Evolutionary conservation across 345 rosid species (phyloP).

Genomic region (Gossypium mustelinum): DNA sequence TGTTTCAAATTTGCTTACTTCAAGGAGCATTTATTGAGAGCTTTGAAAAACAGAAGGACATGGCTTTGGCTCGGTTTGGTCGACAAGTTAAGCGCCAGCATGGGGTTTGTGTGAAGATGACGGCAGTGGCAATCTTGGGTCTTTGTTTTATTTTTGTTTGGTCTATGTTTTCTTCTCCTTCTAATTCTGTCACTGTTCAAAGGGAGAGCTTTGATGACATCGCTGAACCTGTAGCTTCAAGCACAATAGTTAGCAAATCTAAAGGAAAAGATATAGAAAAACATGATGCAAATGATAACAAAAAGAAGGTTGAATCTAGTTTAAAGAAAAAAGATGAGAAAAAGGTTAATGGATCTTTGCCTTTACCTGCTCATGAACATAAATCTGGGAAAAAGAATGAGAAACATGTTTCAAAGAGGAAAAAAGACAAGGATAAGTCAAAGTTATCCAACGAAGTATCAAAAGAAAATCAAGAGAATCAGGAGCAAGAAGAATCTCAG

Average conservation of each 20-base stretch:
- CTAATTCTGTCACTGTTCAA: slow-evolving; percentile 54
- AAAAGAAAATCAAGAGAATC: slow-evolving; percentile 30
- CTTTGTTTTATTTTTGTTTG: slow-evolving; percentile 81
- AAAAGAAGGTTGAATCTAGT: slow-evolving; percentile 34
- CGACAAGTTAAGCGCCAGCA: slow-evolving; percentile 74
- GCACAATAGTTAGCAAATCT: slow-evolving; percentile 25
- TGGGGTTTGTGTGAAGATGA: slow-evolving; percentile 68
- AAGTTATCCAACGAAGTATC: slow-evolving; percentile 34
- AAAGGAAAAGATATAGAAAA: slow-evolving; percentile 24
- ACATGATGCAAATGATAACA: slow-evolving; percentile 26
- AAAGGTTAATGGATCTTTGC: slow-evolving; percentile 34
- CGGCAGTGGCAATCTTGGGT: slow-evolving; percentile 67
- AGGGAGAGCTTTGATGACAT: slow-evolving; percentile 89
- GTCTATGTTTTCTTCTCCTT: slow-evolving; percentile 68
- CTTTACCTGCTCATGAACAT: slow-evolving; percentile 38
- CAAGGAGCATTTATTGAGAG: slow-evolving; percentile 6
- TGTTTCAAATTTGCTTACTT: neutral
- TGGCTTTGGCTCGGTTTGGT: slow-evolving; percentile 61
- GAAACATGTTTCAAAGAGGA: slow-evolving; percentile 34
- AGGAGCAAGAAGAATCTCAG: slow-evolving; percentile 38
- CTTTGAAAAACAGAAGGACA: slow-evolving; percentile 30
- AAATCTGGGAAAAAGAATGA: slow-evolving; percentile 41
- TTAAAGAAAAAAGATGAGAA: slow-evolving; percentile 36
- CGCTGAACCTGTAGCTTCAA: slow-evolving; percentile 63
- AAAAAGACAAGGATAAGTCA: slow-evolving; percentile 27